These are phyloP conservation scores for Cydonia oblonga DNA, from an alignment of 331 rosid species.

Conservation along the genomic window DNA sequence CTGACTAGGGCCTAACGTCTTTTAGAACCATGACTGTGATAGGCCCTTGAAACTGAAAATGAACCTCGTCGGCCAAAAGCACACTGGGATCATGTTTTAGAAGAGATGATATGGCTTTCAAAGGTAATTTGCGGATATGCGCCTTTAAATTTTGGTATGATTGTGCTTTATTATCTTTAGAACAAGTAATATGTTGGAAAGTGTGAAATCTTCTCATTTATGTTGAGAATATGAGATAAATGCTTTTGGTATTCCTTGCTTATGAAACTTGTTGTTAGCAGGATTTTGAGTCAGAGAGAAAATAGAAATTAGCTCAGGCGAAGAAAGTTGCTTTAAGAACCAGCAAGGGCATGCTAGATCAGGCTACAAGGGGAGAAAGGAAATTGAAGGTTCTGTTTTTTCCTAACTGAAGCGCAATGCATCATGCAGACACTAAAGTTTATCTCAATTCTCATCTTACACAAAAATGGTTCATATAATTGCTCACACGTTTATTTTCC, in stretches of 20 bases:
- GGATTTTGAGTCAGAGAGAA: conserved; percentile 98
- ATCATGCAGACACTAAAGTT: conserved; percentile 1
- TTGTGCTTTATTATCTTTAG: neutral
- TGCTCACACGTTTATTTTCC: neutral
- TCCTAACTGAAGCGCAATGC: conserved; percentile 16
- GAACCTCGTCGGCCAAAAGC: conserved; percentile 85
- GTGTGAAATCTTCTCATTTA: neutral
- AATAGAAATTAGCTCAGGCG: conserved; percentile 94
- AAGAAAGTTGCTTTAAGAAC: conserved; percentile 88
- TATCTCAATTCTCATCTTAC: neutral
- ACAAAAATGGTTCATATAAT: conserved; percentile 4
- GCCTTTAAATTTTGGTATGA: conserved; percentile 6
- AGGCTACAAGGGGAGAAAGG: conserved; percentile 95
- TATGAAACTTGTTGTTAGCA: conserved; percentile 29
- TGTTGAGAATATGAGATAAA: neutral
- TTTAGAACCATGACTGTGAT: conserved; percentile 25
- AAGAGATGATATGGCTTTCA: conserved; percentile 97
- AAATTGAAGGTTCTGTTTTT: conserved; percentile 72
- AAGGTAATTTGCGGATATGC: conserved; percentile 43
- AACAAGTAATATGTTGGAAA: neutral
- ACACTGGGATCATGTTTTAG: conserved; percentile 99
- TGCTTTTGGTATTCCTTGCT: conserved; percentile 1
- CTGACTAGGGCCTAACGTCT: too few species aligned
- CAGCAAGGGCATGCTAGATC: conserved; percentile 94
- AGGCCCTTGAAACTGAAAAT: conserved; percentile 84